Evolutionary conservation across 2,329 filamentous ascomycete genomes (phyloP), one percentile per base, ranked within the genome.

Genomic region (Exophiala mesophila): DNA sequence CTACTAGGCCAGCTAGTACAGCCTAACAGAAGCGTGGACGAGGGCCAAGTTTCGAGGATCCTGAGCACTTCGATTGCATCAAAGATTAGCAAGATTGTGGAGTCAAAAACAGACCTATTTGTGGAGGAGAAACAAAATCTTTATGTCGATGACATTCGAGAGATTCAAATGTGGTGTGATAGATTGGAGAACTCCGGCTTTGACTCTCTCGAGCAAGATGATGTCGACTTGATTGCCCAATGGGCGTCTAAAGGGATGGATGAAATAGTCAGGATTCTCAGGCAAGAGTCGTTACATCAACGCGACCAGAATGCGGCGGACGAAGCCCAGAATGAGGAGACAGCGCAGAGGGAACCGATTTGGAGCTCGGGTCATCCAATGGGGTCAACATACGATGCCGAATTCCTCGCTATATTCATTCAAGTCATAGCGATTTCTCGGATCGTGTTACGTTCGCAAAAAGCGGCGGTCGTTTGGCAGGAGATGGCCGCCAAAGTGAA

Each of bases 51-150:
- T 3, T 66, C 41, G 69, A 74, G 54, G 5, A 28, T 45, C 3
- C 39, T 49, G 12, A 20, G 41, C 20, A 41, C 13, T 10, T 37
- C 49, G 3, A 37, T 49, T 3, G 15, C 24, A 7, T 47, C 43
- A 8, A 49, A 19, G 18, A 16, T 52, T 9, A 9, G n/a, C 3
- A 28, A 7, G 13, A 45, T 49, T 23, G n/a, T 41, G n/a, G 38
- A 21, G 16, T 36, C 40, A 24, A 41, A 46, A 34, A 77, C 86
- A 57, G 77, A 80, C 49, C 75, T 98, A 1, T 98, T 98, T 60
- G 82, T 77, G 1, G 75, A 88, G 42, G 92, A 98, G 64, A 89
- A 94, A 61, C 88, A 94, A 60, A 98, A 98, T 59, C 73, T 96
- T n/a, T 97, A 87, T 62, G 70, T 90, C 36, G 90, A 97, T 60